A percentile compares a stretch with the other conserved stretches of the same genome.
Evolutionary conservation across 2,329 filamentous ascomycete genomes (phyloP).

Genomic region (Clarireedia paspali): DNA sequence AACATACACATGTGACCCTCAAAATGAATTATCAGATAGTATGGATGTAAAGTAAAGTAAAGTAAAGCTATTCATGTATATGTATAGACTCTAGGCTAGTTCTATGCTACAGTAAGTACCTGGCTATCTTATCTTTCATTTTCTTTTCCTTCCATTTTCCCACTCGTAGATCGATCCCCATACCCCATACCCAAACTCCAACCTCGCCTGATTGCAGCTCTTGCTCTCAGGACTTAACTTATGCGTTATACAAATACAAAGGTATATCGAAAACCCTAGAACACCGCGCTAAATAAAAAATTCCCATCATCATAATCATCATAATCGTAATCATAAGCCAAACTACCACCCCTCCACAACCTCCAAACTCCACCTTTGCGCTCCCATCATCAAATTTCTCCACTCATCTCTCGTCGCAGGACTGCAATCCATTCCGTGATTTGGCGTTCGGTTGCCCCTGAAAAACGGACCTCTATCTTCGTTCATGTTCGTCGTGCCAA

Average conservation of each 20-base stretch:
- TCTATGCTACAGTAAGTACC: too few relatives aligned
- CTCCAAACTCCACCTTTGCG: conserved; percentile 34
- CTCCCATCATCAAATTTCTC: conserved; percentile 49
- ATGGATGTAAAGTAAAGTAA: too few relatives aligned
- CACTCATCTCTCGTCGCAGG: conserved; percentile 56
- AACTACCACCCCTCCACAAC: conserved; percentile 44
- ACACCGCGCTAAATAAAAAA: not conserved
- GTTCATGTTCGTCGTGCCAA: conserved; percentile 2
- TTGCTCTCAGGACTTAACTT: conserved; percentile 21
- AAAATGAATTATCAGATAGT: too few relatives aligned
- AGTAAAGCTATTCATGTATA: too few relatives aligned
- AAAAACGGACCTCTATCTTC: conserved; percentile 26
- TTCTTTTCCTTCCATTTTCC: too few relatives aligned
- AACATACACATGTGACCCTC: too few relatives aligned
- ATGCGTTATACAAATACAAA: not conserved
- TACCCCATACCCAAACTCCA: not conserved
- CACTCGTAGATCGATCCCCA: too few relatives aligned
- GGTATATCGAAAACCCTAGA: not conserved
- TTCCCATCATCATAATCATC: not conserved
- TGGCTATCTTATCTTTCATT: too few relatives aligned
- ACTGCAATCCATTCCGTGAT: conserved; percentile 54
- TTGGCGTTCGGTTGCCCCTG: conserved; percentile 47
- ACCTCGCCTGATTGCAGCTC: conserved; percentile 24
- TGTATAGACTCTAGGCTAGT: too few relatives aligned
- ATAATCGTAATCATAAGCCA: not conserved